Evolutionary conservation across 441 rosid genomes (phyloP).

Genomic region (Francoa sonchifolia): DNA sequence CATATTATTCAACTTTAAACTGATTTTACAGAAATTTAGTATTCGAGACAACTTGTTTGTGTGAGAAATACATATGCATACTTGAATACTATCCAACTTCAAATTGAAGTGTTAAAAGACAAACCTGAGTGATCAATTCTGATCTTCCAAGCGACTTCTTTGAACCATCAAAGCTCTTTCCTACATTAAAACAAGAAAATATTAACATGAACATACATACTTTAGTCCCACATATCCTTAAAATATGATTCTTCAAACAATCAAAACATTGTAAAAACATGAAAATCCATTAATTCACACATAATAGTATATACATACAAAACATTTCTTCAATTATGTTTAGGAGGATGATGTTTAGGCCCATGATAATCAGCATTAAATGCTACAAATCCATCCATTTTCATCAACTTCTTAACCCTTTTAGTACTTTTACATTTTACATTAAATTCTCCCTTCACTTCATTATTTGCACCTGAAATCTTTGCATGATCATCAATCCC

Average conservation of each 20-base stretch:
- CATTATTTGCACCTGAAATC: slow-evolving; percentile 39
- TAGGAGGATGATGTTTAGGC: slow-evolving; percentile 35
- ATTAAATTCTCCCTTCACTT: too few species aligned
- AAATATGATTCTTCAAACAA: background rate
- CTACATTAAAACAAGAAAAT: slow-evolving; percentile 19
- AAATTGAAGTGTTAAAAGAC: slow-evolving; percentile 3
- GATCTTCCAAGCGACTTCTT: slow-evolving; percentile 11
- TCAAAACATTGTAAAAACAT: background rate
- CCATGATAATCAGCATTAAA: slow-evolving; percentile 33
- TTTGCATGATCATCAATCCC: slow-evolving; percentile 1
- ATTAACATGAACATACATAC: background rate
- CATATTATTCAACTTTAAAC: background rate
- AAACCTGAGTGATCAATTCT: slow-evolving; percentile 23
- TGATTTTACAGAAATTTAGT: background rate
- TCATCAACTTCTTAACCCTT: slow-evolving; percentile 5
- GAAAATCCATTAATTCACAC: background rate
- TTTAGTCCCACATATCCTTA: background rate
- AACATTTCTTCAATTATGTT: slow-evolving; percentile 22
- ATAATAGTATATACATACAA: slow-evolving; percentile 9
- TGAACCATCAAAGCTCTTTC: slow-evolving; percentile 8
- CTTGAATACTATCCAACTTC: background rate
- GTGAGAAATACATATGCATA: too few species aligned
- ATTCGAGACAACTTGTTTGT: too few species aligned
- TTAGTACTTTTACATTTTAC: slow-evolving; percentile 14
- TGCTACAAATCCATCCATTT: slow-evolving; percentile 21